Evolutionary conservation across 768 basidiomycete species (phyloP), one percentile per base, ranked within the genome.

Genomic region (Suillus decipiens): DNA sequence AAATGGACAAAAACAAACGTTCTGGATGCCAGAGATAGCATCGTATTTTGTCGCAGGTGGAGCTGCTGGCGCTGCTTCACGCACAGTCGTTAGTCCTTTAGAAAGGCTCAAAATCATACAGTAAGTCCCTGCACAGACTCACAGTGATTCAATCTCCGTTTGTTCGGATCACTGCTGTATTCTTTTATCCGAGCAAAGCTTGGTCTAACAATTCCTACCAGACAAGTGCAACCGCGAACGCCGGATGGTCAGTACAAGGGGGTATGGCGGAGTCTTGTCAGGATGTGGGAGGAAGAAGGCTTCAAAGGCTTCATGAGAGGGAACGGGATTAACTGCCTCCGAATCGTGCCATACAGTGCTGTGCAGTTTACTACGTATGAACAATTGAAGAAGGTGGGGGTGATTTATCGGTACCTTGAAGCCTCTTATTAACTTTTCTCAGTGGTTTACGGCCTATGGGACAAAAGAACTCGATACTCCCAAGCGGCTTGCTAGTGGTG

Each of bases 91-190:
- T 56, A 90, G 88, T 68, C 96, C 96, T 11, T 75, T 98, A 15
- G 95, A 98, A 70, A 80, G 96, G 63, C 81, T 99, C 61, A 99
- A 99, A 77, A 98, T 99, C 71, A 97, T 99, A 64, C 89, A 96
- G 95, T 96, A 69, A 71, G 92, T 82, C 39, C 22, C 54, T 51
- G 7, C 41, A 24, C 28, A 28, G 28, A 28, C 28, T 28, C 28
- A 28, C 24, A 41, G 33, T 51, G 48, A 47, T 61, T 7, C 33
- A 31, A 51, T 51, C 61, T 33, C 48, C 22, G 55, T 37, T 39
- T 19, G 24, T 57, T 57, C 56, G 56, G 56, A 61, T 3, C 37
- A 45, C 37, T 28, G 14, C 12, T n/a, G 12, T 24, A 17, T 34
- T 57, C 9, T 28, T 36, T 15, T 61, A 64, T 31, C 39, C 50